Conservation (phyloP, 2,329 filamentous ascomycete genomes). For the Fusarium proliferatum region DNA sequence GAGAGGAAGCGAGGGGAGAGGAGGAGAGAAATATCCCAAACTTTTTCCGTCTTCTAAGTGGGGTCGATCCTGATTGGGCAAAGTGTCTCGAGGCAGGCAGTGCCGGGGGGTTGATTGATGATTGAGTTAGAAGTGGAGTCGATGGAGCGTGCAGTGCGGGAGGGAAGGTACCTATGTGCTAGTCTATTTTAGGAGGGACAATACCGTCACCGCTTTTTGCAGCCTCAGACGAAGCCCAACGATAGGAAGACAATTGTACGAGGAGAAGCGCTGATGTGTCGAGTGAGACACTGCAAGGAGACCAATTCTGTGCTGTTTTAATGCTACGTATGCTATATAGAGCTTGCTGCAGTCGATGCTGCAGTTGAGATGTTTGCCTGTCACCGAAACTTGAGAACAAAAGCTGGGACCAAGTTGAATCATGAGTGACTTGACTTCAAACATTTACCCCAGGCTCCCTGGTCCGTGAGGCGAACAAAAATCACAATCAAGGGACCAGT, state of each 20-base stretch:
- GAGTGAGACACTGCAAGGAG: conserved; percentile 39
- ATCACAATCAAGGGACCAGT: conserved; percentile 32
- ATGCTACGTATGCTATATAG: conserved; percentile 5
- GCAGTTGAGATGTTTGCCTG: background rate
- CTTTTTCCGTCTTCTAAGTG: conserved; percentile 44
- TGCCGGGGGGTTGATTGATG: conserved; percentile 24
- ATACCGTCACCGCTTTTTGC: conserved; percentile 46
- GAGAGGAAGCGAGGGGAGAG: conserved; percentile 42
- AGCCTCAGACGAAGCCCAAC: conserved; percentile 32
- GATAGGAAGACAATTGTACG: conserved; percentile 19
- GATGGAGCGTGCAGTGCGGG: conserved; percentile 24
- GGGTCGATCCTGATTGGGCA: conserved; percentile 39
- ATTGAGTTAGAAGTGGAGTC: conserved; percentile 9
- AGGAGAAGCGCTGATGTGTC: conserved; percentile 18
- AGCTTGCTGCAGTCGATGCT: background rate
- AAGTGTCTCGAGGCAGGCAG: conserved; percentile 25
- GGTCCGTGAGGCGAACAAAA: conserved; percentile 39
- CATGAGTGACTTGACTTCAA: conserved; percentile 18
- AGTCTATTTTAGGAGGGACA: conserved; percentile 29
- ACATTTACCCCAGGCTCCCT: conserved; percentile 26
- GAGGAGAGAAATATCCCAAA: conserved; percentile 48
- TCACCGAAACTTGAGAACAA: background rate
- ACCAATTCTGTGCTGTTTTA: conserved; percentile 8
- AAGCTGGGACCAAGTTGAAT: conserved; percentile 18
- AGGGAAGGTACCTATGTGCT: conserved; percentile 26